Percentiles rank a stretch among this genome's conserved stretches.
Conservation (phyloP, 805 yeast species). For the Wickerhamiella parazyma region DNA sequence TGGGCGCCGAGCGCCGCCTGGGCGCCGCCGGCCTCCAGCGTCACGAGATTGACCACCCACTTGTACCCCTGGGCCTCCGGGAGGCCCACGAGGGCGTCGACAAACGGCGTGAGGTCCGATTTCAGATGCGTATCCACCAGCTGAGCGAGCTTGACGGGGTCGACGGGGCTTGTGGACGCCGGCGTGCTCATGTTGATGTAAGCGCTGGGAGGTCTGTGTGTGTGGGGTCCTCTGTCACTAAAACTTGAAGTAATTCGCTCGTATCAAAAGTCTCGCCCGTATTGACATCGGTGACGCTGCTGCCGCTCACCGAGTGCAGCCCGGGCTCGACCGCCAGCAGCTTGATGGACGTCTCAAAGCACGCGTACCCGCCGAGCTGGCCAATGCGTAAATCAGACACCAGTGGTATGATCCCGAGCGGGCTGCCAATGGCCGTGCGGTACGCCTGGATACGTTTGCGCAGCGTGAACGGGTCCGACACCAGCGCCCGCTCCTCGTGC, state of each 20-base stretch:
- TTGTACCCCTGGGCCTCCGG: conserved; percentile 17
- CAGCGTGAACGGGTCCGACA: conserved; percentile 9
- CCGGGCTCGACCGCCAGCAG: conserved; percentile 55
- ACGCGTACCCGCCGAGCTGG: conserved; percentile 44
- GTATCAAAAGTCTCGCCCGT: conserved; percentile 60
- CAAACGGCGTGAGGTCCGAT: not conserved
- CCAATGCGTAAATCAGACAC: conserved; percentile 55
- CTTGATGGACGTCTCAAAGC: conserved; percentile 49
- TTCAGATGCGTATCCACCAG: not conserved
- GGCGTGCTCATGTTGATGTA: not conserved
- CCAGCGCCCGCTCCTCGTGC: conserved; percentile 13
- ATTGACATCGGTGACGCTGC: conserved; percentile 46
- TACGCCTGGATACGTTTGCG: conserved; percentile 8
- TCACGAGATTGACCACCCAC: conserved; percentile 14
- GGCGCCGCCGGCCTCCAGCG: conserved; percentile 15
- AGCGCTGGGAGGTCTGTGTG: not conserved
- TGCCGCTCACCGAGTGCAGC: conserved; percentile 46
- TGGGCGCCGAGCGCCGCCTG: conserved; percentile 16
- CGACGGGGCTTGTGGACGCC: not conserved
- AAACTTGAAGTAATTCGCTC: conserved; percentile 55
- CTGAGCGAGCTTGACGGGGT: not conserved
- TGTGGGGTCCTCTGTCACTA: conserved; percentile 29
- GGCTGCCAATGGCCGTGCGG: conserved; percentile 14
- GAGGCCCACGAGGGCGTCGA: conserved; percentile 7
- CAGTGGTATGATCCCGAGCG: conserved; percentile 47